phyloP scores from a whole-genome alignment of 2,329 filamentous ascomycete genomes.

The Exophiala sideris region DNA sequence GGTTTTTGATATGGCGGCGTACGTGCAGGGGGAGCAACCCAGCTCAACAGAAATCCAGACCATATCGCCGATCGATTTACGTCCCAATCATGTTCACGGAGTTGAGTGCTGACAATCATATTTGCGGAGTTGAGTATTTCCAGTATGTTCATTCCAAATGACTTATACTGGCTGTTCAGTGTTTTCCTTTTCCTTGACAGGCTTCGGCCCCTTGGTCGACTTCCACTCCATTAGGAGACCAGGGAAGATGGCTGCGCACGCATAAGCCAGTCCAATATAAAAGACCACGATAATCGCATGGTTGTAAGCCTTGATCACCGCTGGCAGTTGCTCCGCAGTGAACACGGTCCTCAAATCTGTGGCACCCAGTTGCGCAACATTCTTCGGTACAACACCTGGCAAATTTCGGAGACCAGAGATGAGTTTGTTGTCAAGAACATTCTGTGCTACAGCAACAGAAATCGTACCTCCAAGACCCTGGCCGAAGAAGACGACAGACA shows the following conservation, averaged over 20 bases:
- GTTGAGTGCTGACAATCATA: too few species aligned
- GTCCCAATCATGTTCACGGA: too few species aligned
- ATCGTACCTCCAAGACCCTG: slow-evolving; percentile 30
- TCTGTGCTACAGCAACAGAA: slow-evolving; percentile 28
- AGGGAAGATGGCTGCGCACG: slow-evolving; percentile 53
- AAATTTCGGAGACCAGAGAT: slow-evolving; percentile 12
- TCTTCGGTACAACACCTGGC: slow-evolving; percentile 37
- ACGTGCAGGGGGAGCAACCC: too few species aligned
- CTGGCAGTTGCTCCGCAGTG: slow-evolving; percentile 45
- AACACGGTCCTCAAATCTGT: slow-evolving; percentile 51
- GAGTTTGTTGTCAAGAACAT: slow-evolving; percentile 27
- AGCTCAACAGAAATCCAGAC: too few species aligned
- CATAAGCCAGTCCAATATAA: slow-evolving; percentile 56
- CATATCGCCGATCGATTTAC: too few species aligned
- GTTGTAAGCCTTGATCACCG: slow-evolving; percentile 64
- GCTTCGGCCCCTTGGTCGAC: slow-evolving; percentile 54
- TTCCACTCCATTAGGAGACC: slow-evolving; percentile 60
- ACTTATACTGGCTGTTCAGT: too few species aligned
- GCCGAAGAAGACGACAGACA: slow-evolving; percentile 28
- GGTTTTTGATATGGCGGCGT: too few species aligned
- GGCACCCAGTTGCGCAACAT: slow-evolving; percentile 6
- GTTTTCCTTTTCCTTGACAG: neutral
- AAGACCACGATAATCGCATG: slow-evolving; percentile 56
- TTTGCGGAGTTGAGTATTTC: too few species aligned
- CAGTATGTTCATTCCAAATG: too few species aligned